Base-by-base conservation (phyloP, 2,329 filamentous ascomycete species). In the Thermochaetoides dissita region DNA sequence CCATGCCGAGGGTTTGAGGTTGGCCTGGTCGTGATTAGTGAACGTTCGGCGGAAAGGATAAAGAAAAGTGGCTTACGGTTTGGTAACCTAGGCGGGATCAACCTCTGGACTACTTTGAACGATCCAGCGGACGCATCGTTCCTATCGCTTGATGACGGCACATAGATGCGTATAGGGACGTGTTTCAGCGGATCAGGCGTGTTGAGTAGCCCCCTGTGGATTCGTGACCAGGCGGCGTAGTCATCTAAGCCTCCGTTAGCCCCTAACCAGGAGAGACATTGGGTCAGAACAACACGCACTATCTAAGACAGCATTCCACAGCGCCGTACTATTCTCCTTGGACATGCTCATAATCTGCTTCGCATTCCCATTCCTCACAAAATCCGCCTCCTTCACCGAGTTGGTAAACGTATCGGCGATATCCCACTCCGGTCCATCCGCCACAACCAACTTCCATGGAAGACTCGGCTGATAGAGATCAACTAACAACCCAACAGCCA, bases 321-420 rank as follows among this genome's bases (percentile, higher is more conserved):
- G 68, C 30, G 81, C 74, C 7, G 79, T 84, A 10, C 84, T 91
- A 58, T 94, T 79, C 37, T 84, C 78, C 58, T 87, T 88, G 46
- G 81, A 86, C 55, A 95, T 67, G 41, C 79, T 81, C 85, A 94
- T 94, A 55, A 94, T 88, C 46, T 83, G 81, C 58, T 89, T 87
- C 10, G 85, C 86, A 41, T 83, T 91, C 36, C 87, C 86, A 52
- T 91, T 89, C 40, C 88, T 76, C 39, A 94, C 68, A 52, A 87
- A 94, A 61, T 94, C 87, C 30, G 88, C 87, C 69, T 80, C 76
- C 57, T 80, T 80, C 47, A 72, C 73, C 43, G 70, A 69, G 57
- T 80, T 80, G 43, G 79, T 65, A 50, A 79, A 80, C 0, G 75
- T 77, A 55, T 78, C 74, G 35, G 62, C 66, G 38, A 76, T 74